Evolutionary conservation across 192 early-diverging fungal species (phyloP).

Genomic region (Funneliformis mosseae): DNA sequence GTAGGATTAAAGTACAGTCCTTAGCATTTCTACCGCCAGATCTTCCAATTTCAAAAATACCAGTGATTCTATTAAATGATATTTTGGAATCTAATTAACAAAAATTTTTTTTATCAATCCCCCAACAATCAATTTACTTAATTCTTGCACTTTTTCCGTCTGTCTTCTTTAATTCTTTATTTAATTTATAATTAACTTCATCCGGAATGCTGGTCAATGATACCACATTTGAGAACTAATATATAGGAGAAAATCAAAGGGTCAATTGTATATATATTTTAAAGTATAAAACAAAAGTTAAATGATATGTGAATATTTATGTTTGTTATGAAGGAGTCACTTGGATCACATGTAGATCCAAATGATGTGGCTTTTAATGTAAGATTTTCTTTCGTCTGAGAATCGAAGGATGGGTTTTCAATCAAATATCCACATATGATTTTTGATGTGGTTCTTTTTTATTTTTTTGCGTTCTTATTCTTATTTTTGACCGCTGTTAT

Average conservation of each 20-base stretch:
- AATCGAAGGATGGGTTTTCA: constrained; percentile 95
- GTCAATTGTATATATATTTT: no score
- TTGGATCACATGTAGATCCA: constrained; percentile 70
- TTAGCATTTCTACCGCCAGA: constrained; percentile 77
- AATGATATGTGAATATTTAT: no score
- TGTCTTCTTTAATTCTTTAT: constrained; percentile 83
- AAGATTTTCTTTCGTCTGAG: constrained; percentile 97
- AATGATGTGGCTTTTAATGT: constrained; percentile 77
- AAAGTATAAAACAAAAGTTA: no score
- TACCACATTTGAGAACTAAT: constrained; percentile 68
- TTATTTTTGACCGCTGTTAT: constrained; percentile 73
- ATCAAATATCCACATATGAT: constrained; percentile 89
- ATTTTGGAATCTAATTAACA: no score
- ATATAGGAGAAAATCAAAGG: constrained; percentile 47
- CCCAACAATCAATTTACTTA: no score
- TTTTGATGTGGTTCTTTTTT: constrained; percentile 85
- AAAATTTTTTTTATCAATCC: constrained; percentile 27
- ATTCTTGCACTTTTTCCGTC: constrained; percentile 57
- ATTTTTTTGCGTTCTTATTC: constrained; percentile 66
- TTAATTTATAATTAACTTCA: constrained; percentile 69
- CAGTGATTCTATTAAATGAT: constrained; percentile 52
- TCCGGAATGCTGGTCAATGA: constrained; percentile 79
- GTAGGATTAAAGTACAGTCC: constrained; percentile 92
- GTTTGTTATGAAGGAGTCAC: constrained; percentile 59
- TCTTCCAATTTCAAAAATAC: constrained; percentile 93